Conservation (phyloP, 1,284 basidiomycete genomes). For the Agroathelia rolfsii region DNA sequence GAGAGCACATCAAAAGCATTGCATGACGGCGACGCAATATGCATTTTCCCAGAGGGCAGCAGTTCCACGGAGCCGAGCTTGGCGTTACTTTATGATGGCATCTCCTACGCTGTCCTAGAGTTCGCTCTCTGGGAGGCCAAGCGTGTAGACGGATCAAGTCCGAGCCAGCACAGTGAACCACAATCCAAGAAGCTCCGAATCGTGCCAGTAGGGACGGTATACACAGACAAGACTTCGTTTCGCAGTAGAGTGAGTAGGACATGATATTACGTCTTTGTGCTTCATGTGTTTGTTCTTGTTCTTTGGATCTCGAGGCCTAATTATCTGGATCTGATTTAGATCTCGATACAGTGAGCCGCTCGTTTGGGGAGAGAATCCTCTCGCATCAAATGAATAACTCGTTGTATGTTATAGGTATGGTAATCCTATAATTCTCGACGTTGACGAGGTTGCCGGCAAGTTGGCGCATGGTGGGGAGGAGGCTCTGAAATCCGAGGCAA, state of each 20-base stretch:
- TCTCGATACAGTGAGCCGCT: constrained; percentile 54
- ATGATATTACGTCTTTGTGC: constrained; percentile 4
- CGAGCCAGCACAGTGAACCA: too few relatives aligned
- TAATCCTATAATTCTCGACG: constrained; percentile 65
- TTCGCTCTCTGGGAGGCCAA: too few relatives aligned
- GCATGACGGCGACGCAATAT: constrained; percentile 70
- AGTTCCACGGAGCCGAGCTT: constrained; percentile 24
- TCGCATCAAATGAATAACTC: constrained; percentile 10
- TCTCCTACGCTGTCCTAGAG: too few relatives aligned
- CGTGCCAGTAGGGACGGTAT: constrained; percentile 83
- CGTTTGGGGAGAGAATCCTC: constrained; percentile 8
- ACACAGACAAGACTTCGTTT: constrained; percentile 93
- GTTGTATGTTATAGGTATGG: constrained; percentile 53
- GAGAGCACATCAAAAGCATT: too few relatives aligned
- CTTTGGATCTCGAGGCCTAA: too few relatives aligned
- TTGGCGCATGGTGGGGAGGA: constrained; percentile 62
- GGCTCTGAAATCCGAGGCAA: constrained; percentile 72
- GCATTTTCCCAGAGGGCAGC: constrained; percentile 77
- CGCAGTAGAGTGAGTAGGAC: constrained; percentile 56
- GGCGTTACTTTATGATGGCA: too few relatives aligned
- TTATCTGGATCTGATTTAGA: too few relatives aligned
- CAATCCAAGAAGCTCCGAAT: too few relatives aligned
- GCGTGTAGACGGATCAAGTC: too few relatives aligned
- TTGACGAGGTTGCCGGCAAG: constrained; percentile 73
- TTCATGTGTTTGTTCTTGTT: constrained; percentile 8